Base-by-base conservation (phyloP, 2,329 filamentous ascomycete species). In the Cephalotrichum gorgonifer region DNA sequence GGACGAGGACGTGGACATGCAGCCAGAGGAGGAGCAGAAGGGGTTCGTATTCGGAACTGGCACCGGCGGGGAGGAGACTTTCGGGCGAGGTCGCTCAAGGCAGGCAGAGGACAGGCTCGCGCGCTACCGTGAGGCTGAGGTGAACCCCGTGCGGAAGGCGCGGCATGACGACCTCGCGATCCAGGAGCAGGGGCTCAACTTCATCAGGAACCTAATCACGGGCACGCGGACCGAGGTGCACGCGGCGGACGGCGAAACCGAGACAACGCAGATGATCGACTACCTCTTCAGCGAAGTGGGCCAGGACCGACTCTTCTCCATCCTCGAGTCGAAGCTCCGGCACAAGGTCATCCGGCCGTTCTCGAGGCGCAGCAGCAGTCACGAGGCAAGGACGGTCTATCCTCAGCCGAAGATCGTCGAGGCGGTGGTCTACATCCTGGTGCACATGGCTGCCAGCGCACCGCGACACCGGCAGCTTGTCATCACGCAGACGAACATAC, bases 171-270 rank as follows among this genome's bases (percentile, higher is more conserved):
- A 94, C 55, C 73, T 90, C 33, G 83, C 83, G 2, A 86, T 96
- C 26, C 91, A 97, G 65, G 88, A 95, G 61, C 90, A 97, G 65
- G 87, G 85, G 0, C 77, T 97, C 17, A 85, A 94, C 57, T 85
- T 97, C 56, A 80, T 98, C 53, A 79, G 91, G 49, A 98, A 98
- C 64, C 72, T 97, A 28, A 86, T 96, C 55, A 50, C 31, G n/a
- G 43, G 45, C 17, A 31, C 42, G 15, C 44, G 44, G 3, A 45
- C 23, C 27, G 27, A 41, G 6, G 17, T 15, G 5, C 17, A 26
- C 6, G 23, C 11, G 27, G 27, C 28, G 3, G 31, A 25, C 9
- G 85, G 84, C 50, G 62, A 69, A 6, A 62, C 64, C 47, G 76
- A 77, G 51, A 78, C 75, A 26, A 72, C 76, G 3, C 77, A 81